Evolutionary conservation across 2,329 filamentous ascomycete genomes (phyloP).

Genomic region (Phialophora tarda): DNA sequence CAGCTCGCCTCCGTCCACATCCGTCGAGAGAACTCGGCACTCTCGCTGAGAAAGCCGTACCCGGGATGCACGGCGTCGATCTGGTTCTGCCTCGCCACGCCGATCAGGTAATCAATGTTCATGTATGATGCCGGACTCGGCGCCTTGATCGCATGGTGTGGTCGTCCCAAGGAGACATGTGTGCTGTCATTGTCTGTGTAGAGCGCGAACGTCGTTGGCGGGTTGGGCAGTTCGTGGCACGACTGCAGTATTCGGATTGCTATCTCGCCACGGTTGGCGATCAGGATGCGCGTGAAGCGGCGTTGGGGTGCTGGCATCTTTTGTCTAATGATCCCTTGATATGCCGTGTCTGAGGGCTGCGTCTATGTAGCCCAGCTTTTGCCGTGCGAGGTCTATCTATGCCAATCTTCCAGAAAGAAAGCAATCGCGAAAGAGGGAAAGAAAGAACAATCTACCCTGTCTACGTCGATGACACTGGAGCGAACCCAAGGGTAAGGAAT

Average conservation of each 20-base stretch:
- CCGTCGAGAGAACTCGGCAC: slow-evolving; percentile 52
- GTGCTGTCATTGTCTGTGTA: slow-evolving; percentile 62
- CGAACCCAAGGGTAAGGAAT: neutral
- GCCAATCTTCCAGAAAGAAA: neutral
- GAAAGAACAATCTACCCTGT: neutral
- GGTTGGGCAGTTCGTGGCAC: slow-evolving; percentile 60
- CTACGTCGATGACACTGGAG: neutral
- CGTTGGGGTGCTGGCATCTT: slow-evolving; percentile 37
- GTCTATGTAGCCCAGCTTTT: neutral
- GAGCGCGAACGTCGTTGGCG: slow-evolving; percentile 61
- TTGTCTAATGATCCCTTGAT: neutral
- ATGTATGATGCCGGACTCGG: slow-evolving; percentile 60
- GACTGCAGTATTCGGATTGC: slow-evolving; percentile 65
- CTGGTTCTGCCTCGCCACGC: slow-evolving; percentile 48
- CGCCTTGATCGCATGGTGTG: slow-evolving; percentile 57
- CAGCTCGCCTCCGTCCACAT: slow-evolving; percentile 58
- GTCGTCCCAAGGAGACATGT: slow-evolving; percentile 56
- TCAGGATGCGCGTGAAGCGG: slow-evolving; percentile 57
- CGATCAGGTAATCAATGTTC: slow-evolving; percentile 49
- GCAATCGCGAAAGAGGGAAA: neutral
- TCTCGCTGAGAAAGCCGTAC: slow-evolving; percentile 68
- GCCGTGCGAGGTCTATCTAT: neutral
- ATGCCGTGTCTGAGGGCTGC: neutral
- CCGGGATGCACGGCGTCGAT: slow-evolving; percentile 65
- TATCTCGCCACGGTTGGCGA: slow-evolving; percentile 64